phyloP scores from a whole-genome alignment of 73 alveolate genomes.

The Symbiodinium pilosum region DNA sequence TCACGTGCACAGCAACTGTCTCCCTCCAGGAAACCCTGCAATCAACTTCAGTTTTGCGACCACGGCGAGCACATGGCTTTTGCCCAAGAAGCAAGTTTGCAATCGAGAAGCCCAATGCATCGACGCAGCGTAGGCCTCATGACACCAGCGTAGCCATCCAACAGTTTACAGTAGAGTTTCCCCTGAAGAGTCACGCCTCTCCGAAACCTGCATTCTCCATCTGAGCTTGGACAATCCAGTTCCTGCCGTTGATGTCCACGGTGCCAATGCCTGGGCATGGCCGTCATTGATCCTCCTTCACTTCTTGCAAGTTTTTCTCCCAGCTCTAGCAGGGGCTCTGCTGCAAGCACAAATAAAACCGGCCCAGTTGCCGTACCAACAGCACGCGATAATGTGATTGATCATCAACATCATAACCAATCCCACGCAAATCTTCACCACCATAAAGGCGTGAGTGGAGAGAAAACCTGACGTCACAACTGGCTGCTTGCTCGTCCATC shows the following conservation, averaged over 20 bases:
- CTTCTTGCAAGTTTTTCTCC: too few species aligned
- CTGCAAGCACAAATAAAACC: too few species aligned
- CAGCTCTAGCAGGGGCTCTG: too few species aligned
- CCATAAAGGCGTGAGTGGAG: background rate
- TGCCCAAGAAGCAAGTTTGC: background rate
- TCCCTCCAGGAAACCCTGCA: too few species aligned
- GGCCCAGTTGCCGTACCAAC: conserved; percentile 28
- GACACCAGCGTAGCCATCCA: too few species aligned
- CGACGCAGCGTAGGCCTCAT: background rate
- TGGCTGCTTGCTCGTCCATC: too few species aligned
- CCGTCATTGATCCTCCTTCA: too few species aligned
- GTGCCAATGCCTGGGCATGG: background rate
- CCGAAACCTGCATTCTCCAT: background rate
- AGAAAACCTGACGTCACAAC: background rate
- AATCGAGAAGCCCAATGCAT: background rate
- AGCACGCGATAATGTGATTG: conserved; percentile 85
- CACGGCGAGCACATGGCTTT: too few species aligned
- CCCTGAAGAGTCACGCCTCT: background rate
- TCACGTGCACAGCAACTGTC: too few species aligned
- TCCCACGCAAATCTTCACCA: conserved; percentile 35
- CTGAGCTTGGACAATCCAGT: background rate
- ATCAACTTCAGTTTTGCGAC: too few species aligned
- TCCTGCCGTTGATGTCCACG: background rate
- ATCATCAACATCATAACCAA: conserved; percentile 52
- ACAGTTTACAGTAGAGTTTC: too few species aligned